Percentiles rank a stretch among this genome's conserved stretches.
These are phyloP conservation scores for Inonotus obliquus DNA, from an alignment of 1,284 basidiomycete genomes.

Conservation along the genomic window DNA sequence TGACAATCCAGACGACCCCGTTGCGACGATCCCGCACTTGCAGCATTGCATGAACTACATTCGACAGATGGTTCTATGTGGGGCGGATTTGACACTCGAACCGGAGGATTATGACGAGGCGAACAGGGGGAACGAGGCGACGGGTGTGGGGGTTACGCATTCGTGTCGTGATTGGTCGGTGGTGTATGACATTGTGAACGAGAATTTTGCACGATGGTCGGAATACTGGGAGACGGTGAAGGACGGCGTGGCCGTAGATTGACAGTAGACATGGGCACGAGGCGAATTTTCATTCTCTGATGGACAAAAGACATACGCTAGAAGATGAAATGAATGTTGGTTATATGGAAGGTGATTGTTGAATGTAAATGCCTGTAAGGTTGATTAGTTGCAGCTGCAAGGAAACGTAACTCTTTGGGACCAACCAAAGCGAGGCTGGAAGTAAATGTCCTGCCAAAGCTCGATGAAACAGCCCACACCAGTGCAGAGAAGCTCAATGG, in stretches of 20 bases:
- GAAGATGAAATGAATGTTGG: not conserved
- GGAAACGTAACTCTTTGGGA: too few species aligned
- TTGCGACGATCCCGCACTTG: conserved; percentile 28
- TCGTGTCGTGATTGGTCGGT: conserved; percentile 15
- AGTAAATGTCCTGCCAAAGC: conserved; percentile 17
- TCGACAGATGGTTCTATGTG: conserved; percentile 19
- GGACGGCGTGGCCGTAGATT: not conserved
- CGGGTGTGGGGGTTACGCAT: conserved; percentile 12
- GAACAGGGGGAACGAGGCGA: conserved; percentile 1
- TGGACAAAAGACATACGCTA: not conserved
- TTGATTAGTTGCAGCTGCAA: too few species aligned
- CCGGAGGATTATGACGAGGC: not conserved
- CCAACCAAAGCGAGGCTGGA: conserved; percentile 17
- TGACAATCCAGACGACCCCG: conserved; percentile 11
- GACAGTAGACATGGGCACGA: not conserved
- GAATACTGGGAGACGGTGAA: conserved; percentile 15
- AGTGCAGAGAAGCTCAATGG: conserved; percentile 12
- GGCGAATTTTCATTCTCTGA: not conserved
- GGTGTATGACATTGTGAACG: conserved; percentile 14
- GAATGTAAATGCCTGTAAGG: conserved; percentile 10
- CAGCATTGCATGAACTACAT: conserved; percentile 23
- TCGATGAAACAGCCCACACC: conserved; percentile 15
- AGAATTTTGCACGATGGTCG: conserved; percentile 12
- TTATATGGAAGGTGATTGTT: conserved; percentile 13
- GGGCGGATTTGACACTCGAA: conserved; percentile 16